Percentiles rank a stretch among this genome's conserved stretches.
Conservation (phyloP, 1,139 yeast genomes). For the Kodamaea alishanica region DNA sequence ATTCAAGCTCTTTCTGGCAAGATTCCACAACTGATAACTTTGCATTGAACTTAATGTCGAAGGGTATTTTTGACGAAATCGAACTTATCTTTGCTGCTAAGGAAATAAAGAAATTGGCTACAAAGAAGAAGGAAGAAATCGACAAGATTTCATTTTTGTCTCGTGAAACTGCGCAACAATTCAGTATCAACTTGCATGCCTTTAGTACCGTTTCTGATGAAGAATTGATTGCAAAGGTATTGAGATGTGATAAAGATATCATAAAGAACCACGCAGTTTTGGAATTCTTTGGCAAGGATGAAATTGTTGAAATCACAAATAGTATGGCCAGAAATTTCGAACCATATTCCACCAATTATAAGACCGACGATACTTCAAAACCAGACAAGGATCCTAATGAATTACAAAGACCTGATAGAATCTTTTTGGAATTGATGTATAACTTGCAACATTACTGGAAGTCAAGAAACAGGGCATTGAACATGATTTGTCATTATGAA, state of each 20-base stretch:
- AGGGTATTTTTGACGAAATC: conserved; percentile 72
- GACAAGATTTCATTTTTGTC: conserved; percentile 60
- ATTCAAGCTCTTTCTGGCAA: conserved; percentile 67
- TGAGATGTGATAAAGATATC: conserved; percentile 60
- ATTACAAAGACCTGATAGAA: conserved; percentile 74
- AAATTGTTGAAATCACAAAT: conserved; percentile 61
- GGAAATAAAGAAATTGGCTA: conserved; percentile 58
- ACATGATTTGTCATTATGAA: conserved; percentile 57
- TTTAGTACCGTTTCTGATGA: conserved; percentile 52
- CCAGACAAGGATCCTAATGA: conserved; percentile 71
- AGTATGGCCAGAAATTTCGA: conserved; percentile 61
- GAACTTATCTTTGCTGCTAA: conserved; percentile 77
- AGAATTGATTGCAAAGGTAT: conserved; percentile 53
- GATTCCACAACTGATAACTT: conserved; percentile 34
- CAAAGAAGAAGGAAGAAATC: conserved; percentile 44
- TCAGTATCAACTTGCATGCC: conserved; percentile 70
- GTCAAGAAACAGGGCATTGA: conserved; percentile 70
- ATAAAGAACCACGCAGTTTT: conserved; percentile 57
- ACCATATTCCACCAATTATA: conserved; percentile 56
- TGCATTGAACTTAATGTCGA: conserved; percentile 58
- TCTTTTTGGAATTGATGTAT: conserved; percentile 68
- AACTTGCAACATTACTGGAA: conserved; percentile 79
- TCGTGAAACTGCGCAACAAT: conserved; percentile 72
- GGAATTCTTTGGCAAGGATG: conserved; percentile 70
- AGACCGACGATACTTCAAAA: conserved; percentile 34